Percentiles rank a stretch among this genome's conserved stretches.
Conservation (phyloP, 139 green algal species). For the Volvox reticuliferus region DNA sequence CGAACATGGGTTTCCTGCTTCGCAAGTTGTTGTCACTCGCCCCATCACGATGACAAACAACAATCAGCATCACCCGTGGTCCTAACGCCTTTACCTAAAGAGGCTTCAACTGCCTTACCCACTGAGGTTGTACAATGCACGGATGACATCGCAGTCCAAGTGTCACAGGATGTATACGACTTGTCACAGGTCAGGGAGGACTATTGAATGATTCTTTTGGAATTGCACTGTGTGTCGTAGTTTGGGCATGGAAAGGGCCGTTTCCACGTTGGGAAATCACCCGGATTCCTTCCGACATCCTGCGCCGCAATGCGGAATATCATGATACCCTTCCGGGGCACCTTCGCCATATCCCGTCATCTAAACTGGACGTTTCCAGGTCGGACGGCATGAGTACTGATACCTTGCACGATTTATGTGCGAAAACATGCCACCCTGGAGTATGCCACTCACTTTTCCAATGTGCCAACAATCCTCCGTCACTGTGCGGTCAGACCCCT, state of each 20-base stretch:
- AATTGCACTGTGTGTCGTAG: background rate
- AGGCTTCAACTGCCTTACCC: background rate
- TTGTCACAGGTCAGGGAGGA: background rate
- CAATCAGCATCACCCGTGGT: background rate
- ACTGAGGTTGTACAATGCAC: background rate
- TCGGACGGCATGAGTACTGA: background rate
- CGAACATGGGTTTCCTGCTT: slow-evolving; percentile 9
- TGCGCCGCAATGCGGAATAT: background rate
- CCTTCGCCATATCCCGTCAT: background rate
- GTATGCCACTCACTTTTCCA: background rate
- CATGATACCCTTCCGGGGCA: background rate
- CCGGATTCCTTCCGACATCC: background rate
- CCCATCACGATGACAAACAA: background rate
- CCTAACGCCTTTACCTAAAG: background rate
- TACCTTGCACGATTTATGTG: background rate
- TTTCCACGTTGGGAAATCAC: background rate
- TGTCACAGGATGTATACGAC: slow-evolving; percentile 7
- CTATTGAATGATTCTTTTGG: background rate
- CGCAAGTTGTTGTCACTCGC: background rate
- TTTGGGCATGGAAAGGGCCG: background rate
- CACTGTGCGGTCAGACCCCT: background rate
- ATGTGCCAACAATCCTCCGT: background rate
- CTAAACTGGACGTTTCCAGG: background rate
- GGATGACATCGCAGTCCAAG: background rate
- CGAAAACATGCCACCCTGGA: background rate